phyloP scores from a whole-genome alignment of 306 rosid species.

The Vigna radiata region DNA sequence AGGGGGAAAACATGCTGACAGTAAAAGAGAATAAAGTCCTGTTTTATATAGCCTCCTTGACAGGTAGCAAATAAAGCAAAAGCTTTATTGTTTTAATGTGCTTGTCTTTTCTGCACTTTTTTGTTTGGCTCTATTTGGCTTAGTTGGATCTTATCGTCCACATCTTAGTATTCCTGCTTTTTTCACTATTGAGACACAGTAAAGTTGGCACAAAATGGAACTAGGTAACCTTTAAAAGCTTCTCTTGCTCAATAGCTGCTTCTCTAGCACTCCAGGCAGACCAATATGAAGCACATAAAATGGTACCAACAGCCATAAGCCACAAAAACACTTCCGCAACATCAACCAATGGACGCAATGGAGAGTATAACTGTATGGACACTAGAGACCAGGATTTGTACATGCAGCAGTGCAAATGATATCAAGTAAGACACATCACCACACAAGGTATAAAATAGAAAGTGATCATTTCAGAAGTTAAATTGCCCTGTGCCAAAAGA shows the following conservation, averaged over 20 bases:
- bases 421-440: conserved; percentile 28
- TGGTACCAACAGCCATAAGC: conserved; percentile 99
- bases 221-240: conserved; percentile 76
- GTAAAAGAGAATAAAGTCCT: conserved; percentile 22
- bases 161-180: conserved; percentile 9
- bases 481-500: conserved; percentile 19
- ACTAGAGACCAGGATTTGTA: conserved; percentile 60
- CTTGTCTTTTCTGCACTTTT: conserved; percentile 23
- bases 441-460: conserved; percentile 29
- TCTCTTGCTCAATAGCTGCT: conserved; percentile 86
- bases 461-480: conserved; percentile 9
- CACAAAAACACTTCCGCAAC: conserved; percentile 97
- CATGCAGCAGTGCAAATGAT: conserved; percentile 45
- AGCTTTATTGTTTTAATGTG: conserved; percentile 16
- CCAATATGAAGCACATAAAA: conserved; percentile 93
- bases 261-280: conserved; percentile 96
- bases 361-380: conserved; percentile 96
- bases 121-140: conserved; percentile 11
- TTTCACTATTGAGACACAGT: conserved; percentile 6
- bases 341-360: conserved; percentile 90
- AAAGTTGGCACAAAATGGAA: conserved; percentile 39
- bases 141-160: conserved; percentile 13
- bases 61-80: conserved; percentile 6
- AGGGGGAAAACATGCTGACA: conserved; percentile 28
- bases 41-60: neutral